phyloP scores from a whole-genome alignment of 148 eudicot genomes.

The Gaultheria prostrata region DNA sequence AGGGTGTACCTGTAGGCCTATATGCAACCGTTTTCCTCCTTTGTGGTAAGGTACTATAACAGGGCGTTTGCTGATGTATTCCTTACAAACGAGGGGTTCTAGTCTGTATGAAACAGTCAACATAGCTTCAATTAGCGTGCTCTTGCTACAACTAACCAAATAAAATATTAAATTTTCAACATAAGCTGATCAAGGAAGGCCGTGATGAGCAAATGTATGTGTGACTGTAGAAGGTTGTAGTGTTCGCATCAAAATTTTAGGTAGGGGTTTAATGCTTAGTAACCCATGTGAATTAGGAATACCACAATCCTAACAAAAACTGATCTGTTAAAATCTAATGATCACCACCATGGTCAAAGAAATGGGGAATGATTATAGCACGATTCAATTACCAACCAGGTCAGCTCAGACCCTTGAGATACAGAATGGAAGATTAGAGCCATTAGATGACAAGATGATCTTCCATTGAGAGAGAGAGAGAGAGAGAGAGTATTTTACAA shows the following conservation, averaged over 20 bases:
- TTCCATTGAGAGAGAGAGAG: not conserved
- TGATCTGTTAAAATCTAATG: not conserved
- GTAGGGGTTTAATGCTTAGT: not conserved
- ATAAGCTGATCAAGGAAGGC: not conserved
- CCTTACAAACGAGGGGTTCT: constrained; percentile 90
- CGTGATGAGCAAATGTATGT: not conserved
- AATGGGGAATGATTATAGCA: not conserved
- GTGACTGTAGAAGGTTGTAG: not conserved
- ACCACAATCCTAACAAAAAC: not conserved
- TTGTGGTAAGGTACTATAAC: constrained; percentile 90
- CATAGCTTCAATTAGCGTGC: constrained; percentile 7
- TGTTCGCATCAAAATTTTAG: not conserved
- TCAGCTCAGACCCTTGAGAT: not conserved
- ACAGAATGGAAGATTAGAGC: not conserved
- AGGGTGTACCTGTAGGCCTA: constrained; percentile 69
- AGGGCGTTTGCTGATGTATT: constrained; percentile 66
- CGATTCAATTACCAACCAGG: not conserved
- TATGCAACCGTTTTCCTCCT: constrained; percentile 93
- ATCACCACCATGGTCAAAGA: not conserved
- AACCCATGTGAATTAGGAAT: not conserved
- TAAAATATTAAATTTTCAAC: not conserved
- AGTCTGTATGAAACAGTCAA: constrained; percentile 46
- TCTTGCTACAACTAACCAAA: not conserved
- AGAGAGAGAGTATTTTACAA: not conserved
- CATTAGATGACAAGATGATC: not conserved